Base-by-base conservation (phyloP, 768 basidiomycete genomes). In the Epithele typhae region DNA sequence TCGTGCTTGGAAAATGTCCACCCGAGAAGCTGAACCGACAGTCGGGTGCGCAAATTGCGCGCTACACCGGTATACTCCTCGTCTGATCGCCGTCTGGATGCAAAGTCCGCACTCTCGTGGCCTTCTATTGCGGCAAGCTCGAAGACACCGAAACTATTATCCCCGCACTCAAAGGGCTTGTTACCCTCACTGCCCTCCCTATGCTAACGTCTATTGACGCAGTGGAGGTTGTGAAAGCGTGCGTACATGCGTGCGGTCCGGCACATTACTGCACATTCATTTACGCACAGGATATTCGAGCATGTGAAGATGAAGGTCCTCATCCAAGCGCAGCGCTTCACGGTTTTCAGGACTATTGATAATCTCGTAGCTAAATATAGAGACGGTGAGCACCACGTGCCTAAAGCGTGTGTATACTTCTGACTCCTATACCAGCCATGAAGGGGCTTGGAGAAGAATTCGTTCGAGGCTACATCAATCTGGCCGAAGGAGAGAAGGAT, bases 401-500 rank as follows among this genome's bases (percentile, higher is more conserved):
- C 3, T 4, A 2, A 22, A 23, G 14, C 15, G 1, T 23, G 37
- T 22, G 12, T 14, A 23, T 12, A 33, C 41, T 14, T 18, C 9
- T n/a, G 22, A 47, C 8, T 27, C 17, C n/a, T n/a, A n/a, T n/a
- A n/a, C n/a, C 51, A 85, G 91, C 78, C 25, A 65, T 98, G 18
- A 87, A 86, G 62, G 68, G 61, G 5, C 77, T 90, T 75, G 85
- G 84, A 1, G 72, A 78, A 21, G 74, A 70, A 7, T 97, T 98
- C 63, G 51, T 97, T 19, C 67, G 71, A 6, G 79, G 81, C 19
- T 99, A 98, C 62, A 76, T 86, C 24, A 60, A 63, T 40, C 67
- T 98, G n/a, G 92, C 82, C 4, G 89, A 96, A 46, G 94, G 93
- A 14, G 96, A 99, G 68, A 98, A 98, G 59, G 96, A 99, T 62